These are phyloP conservation scores for Helminthosporium solani DNA, from an alignment of 2,329 filamentous ascomycete genomes.

Conservation along the genomic window DNA sequence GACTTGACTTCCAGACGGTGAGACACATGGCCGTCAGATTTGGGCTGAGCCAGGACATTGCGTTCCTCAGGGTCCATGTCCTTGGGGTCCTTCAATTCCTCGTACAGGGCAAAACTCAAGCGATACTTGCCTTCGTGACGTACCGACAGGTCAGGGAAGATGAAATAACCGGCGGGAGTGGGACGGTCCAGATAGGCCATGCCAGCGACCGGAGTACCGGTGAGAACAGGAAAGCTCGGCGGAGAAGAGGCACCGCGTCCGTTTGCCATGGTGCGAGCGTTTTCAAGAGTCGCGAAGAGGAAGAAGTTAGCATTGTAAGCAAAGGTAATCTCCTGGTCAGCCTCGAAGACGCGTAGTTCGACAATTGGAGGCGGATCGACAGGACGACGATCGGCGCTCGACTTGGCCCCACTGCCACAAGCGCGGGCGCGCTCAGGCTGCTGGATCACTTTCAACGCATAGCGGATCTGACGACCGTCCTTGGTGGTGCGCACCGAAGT, in stretches of 20 bases:
- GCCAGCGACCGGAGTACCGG: slow-evolving; percentile 89
- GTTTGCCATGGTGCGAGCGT: slow-evolving; percentile 78
- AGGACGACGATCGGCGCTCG: slow-evolving; percentile 75
- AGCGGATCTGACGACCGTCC: slow-evolving; percentile 75
- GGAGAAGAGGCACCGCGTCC: slow-evolving; percentile 68
- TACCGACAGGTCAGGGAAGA: slow-evolving; percentile 95
- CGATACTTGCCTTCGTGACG: slow-evolving; percentile 91
- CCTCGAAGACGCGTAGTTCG: slow-evolving; percentile 82
- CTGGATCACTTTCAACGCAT: slow-evolving; percentile 83
- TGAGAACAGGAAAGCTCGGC: slow-evolving; percentile 78
- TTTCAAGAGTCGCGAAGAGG: slow-evolving; percentile 84
- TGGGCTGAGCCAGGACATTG: slow-evolving; percentile 27
- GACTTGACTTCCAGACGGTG: slow-evolving; percentile 92
- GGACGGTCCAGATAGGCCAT: slow-evolving; percentile 96
- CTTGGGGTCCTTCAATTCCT: slow-evolving; percentile 83
- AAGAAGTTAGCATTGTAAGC: slow-evolving; percentile 97
- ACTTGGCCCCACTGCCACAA: slow-evolving; percentile 93
- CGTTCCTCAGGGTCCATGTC: slow-evolving; percentile 66
- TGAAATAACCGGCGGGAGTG: slow-evolving; percentile 79
- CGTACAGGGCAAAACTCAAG: slow-evolving; percentile 89
- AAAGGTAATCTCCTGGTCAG: slow-evolving; percentile 70
- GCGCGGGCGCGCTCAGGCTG: slow-evolving; percentile 92
- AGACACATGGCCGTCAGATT: slow-evolving; percentile 62
- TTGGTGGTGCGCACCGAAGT: slow-evolving; percentile 62
- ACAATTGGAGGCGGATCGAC: slow-evolving; percentile 95